Percentiles rank a stretch among this genome's conserved stretches.
Conservation (phyloP, 2,329 filamentous ascomycete genomes). For the Penicillium sp. region DNA sequence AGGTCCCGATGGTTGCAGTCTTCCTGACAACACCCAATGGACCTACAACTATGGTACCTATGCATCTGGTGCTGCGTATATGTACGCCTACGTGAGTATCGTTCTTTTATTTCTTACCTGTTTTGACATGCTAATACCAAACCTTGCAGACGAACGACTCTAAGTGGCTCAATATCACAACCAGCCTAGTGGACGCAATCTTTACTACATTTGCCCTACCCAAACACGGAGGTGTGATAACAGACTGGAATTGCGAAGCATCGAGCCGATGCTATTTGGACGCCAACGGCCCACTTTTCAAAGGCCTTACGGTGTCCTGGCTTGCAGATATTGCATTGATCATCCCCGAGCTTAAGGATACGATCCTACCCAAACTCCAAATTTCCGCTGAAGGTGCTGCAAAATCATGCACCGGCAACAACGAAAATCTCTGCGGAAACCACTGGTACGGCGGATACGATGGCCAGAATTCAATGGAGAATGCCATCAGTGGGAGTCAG, state of each 20-base stretch:
- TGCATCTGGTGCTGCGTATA: slow-evolving; percentile 46
- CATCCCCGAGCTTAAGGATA: slow-evolving; percentile 56
- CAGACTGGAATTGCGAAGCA: slow-evolving; percentile 50
- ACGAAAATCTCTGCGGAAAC: slow-evolving; percentile 62
- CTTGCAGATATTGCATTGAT: slow-evolving; percentile 60
- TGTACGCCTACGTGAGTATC: slow-evolving; percentile 4
- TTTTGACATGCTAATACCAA: neutral
- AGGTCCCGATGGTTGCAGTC: slow-evolving; percentile 56
- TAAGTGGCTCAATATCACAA: slow-evolving; percentile 3
- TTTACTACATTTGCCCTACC: slow-evolving; percentile 2
- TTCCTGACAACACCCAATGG: slow-evolving; percentile 62
- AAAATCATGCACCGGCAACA: slow-evolving; percentile 58
- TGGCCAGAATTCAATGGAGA: slow-evolving; percentile 61
- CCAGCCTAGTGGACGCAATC: neutral
- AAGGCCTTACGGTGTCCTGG: slow-evolving; percentile 68
- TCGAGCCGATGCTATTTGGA: slow-evolving; percentile 64
- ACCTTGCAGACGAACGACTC: neutral
- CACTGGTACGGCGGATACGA: slow-evolving; percentile 60
- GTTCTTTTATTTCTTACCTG: too few relatives aligned
- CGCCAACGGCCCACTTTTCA: slow-evolving; percentile 62
- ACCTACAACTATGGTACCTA: slow-evolving; percentile 65
- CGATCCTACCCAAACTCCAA: slow-evolving; percentile 58
- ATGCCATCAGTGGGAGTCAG: slow-evolving; percentile 67
- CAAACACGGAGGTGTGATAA: neutral
- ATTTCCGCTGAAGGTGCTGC: slow-evolving; percentile 60